Conservation (phyloP, 495 filamentous ascomycete species). For the Saxophila tyrrhenica region DNA sequence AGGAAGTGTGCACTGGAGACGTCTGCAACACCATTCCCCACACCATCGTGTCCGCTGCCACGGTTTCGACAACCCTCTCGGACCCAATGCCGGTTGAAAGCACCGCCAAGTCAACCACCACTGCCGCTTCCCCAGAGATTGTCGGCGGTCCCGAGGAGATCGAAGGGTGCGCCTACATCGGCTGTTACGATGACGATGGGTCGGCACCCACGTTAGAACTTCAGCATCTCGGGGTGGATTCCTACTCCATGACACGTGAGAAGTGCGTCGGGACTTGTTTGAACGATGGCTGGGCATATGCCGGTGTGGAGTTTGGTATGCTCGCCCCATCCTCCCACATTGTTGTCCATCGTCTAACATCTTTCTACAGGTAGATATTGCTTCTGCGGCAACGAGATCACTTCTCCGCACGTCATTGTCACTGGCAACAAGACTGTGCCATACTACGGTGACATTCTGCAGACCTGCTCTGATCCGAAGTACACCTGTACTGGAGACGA, state of each 20-base stretch:
- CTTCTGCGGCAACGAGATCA: background rate
- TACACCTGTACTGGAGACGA: background rate
- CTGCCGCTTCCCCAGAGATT: background rate
- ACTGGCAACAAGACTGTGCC: background rate
- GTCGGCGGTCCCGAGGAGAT: background rate
- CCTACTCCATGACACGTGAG: background rate
- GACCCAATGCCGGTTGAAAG: background rate
- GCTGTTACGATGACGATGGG: background rate
- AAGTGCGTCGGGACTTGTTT: background rate
- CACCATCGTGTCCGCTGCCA: background rate
- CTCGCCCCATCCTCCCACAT: background rate
- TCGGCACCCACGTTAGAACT: background rate
- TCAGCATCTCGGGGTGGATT: background rate
- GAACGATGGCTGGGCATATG: background rate
- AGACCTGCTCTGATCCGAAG: constrained; percentile 1
- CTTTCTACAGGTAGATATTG: background rate
- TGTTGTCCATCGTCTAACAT: background rate
- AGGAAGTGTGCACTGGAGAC: background rate
- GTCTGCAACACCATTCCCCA: background rate
- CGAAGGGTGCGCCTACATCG: background rate
- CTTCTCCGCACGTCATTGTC: background rate
- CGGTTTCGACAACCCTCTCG: too few species aligned
- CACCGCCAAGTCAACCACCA: background rate
- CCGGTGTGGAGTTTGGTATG: background rate
- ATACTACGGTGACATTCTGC: background rate